Base-by-base conservation (phyloP, 129 eudicot species). In the Tanacetum coccineum region DNA sequence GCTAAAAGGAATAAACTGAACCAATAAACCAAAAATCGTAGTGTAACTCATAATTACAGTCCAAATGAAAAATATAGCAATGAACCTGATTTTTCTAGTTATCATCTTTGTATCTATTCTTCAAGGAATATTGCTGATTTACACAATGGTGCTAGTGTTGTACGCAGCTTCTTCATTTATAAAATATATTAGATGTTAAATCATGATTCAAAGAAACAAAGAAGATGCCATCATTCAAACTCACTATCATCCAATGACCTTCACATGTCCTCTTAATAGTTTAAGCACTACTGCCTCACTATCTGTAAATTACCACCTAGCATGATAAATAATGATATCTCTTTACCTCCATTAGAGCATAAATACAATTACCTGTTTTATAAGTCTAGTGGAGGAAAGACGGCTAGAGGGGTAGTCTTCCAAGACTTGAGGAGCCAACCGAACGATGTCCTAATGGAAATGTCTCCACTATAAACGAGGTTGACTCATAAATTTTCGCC, bases 371-470 rank as follows among this genome's bases (percentile, higher is more conserved):
- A 62, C 40, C 60, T 54, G 22, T 59, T 64, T 63, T 55, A 59
- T 44, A 19, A 63, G 68, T 4, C 48, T 39, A 25, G 67, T 64
- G 74, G 71, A 11, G 17, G 68, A 32, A 63, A 68, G 30, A 64
- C 22, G 30, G 64, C 66, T 19, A 51, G 42, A 25, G 21, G 65
- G n/a, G 63, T 42, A 46, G 62, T 70, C 51, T 70, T 85, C 91
- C 83, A 28, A 20, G 17, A 62, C 83, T 68, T 48, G 64, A 63
- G 87, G 91, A 82, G 72, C 81, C 80, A 79, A 76, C 78, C 62
- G 69, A 28, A 30, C 10, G 15, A 70, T 66, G 78, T 57, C 72
- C 76, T 71, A 49, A 18, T 40, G 14, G 21, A 19, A 44, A 63
- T 19, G 52, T 26, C 15, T 36, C 10, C 66, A 60, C 48, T 39